Conservation (phyloP, 2,329 filamentous ascomycete species). For the Aspergillus niger region DNA sequence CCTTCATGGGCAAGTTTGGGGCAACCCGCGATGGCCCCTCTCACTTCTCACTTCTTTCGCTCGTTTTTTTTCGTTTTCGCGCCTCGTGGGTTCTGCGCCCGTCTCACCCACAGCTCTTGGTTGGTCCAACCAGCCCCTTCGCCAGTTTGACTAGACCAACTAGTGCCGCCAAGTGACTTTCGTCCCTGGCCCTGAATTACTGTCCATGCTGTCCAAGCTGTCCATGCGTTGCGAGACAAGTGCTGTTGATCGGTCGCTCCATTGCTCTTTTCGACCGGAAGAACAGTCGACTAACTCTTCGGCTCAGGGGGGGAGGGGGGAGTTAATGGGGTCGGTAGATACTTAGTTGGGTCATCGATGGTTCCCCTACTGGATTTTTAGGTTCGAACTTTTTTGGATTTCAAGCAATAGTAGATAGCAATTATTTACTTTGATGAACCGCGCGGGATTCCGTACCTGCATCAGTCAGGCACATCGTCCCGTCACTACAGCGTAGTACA, state of each 20-base stretch:
- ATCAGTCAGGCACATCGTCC: too few relatives aligned
- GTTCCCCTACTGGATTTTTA: not conserved
- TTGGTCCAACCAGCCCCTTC: slow-evolving; percentile 16
- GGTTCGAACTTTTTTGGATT: too few relatives aligned
- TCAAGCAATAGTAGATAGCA: too few relatives aligned
- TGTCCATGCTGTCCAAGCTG: not conserved
- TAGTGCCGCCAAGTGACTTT: slow-evolving; percentile 8
- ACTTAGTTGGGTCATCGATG: not conserved
- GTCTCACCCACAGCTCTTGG: slow-evolving; percentile 8
- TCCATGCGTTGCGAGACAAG: slow-evolving; percentile 7
- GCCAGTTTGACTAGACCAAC: slow-evolving; percentile 13
- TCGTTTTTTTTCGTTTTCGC: not conserved
- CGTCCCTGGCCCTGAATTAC: slow-evolving; percentile 2
- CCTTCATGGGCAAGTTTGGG: not conserved
- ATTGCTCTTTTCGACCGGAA: slow-evolving; percentile 16
- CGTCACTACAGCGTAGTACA: too few relatives aligned
- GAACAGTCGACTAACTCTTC: not conserved
- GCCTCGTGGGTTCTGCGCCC: slow-evolving; percentile 14
- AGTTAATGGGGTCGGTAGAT: not conserved
- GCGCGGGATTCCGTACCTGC: too few relatives aligned
- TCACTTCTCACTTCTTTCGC: not conserved
- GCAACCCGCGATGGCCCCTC: slow-evolving; percentile 10
- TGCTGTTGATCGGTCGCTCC: slow-evolving; percentile 21
- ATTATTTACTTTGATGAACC: too few relatives aligned
- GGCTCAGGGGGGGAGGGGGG: not conserved